phyloP scores from a whole-genome alignment of 2,329 filamentous ascomycete genomes.

The Ciborinia camelliae region DNA sequence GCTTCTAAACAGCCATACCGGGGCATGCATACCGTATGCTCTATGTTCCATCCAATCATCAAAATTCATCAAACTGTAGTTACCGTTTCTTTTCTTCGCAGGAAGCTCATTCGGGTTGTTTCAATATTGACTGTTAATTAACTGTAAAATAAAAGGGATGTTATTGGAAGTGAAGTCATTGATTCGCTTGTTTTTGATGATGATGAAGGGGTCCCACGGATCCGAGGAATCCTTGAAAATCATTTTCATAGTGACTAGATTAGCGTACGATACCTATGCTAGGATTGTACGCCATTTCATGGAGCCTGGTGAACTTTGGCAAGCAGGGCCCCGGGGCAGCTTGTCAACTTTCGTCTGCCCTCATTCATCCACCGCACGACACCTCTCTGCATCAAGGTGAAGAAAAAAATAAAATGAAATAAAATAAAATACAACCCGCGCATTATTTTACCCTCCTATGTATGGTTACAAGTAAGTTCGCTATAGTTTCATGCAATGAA shows the following conservation, averaged over 20 bases:
- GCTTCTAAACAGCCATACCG: background rate
- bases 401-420: background rate
- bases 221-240: conserved; percentile 4
- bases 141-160: background rate
- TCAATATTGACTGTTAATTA: background rate
- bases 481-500: conserved; percentile 6
- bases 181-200: conserved; percentile 3
- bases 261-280: background rate
- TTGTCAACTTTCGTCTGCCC: background rate
- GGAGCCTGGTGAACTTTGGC: no score
- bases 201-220: conserved; percentile 2
- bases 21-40: background rate
- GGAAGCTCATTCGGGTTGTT: background rate
- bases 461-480: conserved; percentile 8
- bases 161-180: background rate
- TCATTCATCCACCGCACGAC: background rate
- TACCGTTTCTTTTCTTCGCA: background rate
- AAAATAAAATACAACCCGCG: background rate
- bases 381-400: background rate
- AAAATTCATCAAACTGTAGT: no score
- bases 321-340: no score
- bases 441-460: background rate
- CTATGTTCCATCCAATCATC: background rate
- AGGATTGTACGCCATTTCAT: conserved; percentile 5
- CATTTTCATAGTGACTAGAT: background rate